Evolutionary conservation across 805 yeast species (phyloP).

Genomic region (Jamesozyma gamospora): DNA sequence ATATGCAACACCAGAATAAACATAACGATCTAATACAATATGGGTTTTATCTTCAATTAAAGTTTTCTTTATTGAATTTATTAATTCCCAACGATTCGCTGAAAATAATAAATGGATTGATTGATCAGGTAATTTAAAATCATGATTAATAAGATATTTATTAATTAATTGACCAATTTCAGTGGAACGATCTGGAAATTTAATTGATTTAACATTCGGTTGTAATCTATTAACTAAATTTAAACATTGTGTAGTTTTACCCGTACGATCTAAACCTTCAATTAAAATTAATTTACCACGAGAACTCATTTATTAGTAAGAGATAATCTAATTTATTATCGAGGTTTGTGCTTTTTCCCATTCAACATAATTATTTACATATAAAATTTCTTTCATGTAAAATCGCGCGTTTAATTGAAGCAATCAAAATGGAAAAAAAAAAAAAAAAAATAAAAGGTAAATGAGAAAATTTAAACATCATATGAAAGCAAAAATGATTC

Average conservation of each 20-base stretch:
- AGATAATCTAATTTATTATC: no score
- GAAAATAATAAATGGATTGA: conserved; percentile 80
- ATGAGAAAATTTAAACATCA: no score
- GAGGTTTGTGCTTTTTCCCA: no score
- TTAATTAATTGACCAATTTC: conserved; percentile 72
- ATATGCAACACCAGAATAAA: conserved; percentile 89
- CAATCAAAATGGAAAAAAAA: no score
- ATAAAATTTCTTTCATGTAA: no score
- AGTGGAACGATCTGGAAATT: conserved; percentile 85
- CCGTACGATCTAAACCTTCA: conserved; percentile 93
- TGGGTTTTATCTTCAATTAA: conserved; percentile 42
- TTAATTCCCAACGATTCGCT: conserved; percentile 91
- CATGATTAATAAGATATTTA: conserved; percentile 48
- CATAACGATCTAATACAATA: conserved; percentile 76
- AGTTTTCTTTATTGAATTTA: conserved; percentile 34
- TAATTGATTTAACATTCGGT: conserved; percentile 40
- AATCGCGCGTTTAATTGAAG: no score
- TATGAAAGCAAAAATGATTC: no score
- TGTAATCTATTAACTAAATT: conserved; percentile 29
- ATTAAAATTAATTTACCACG: conserved; percentile 71
- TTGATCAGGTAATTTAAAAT: conserved; percentile 53
- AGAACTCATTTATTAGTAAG: no score
- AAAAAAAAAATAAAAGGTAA: no score
- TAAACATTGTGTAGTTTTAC: conserved; percentile 77
- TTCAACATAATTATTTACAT: no score